Evolutionary conservation across 768 basidiomycete genomes (phyloP).

Genomic region (Phanerochaete sordida): DNA sequence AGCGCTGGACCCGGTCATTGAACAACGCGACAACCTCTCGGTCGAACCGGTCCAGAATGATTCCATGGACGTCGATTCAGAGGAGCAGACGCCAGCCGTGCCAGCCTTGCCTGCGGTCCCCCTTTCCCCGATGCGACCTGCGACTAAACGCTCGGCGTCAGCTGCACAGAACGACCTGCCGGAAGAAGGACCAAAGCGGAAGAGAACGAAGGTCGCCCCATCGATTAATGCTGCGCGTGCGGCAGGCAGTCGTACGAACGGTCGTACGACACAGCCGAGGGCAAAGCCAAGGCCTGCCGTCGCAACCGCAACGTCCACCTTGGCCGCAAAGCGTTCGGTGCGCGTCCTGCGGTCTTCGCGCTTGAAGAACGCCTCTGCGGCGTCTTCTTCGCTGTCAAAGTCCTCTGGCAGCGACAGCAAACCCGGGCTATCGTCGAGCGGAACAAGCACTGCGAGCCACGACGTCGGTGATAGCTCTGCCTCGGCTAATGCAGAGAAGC

Average conservation of each 20-base stretch:
- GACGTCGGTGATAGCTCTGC: not conserved
- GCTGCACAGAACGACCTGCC: constrained; percentile 15
- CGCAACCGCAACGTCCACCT: not conserved
- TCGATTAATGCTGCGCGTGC: not conserved
- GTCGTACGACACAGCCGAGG: constrained; percentile 10
- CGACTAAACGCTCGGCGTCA: constrained; percentile 46
- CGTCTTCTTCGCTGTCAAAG: not conserved
- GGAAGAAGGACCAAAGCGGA: constrained; percentile 30
- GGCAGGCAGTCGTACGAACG: too few species aligned
- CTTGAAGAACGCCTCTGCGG: constrained; percentile 14
- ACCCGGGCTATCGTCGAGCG: not conserved
- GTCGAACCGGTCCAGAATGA: not conserved
- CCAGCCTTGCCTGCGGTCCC: not conserved
- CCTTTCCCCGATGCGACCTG: constrained; percentile 38
- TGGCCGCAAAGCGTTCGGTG: constrained; percentile 3
- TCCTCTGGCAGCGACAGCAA: not conserved
- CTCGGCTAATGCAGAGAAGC: not conserved
- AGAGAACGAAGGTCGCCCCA: constrained; percentile 9
- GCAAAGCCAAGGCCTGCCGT: not conserved
- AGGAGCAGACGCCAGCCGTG: not conserved
- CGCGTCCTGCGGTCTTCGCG: constrained; percentile 16
- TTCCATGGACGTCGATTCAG: constrained; percentile 7
- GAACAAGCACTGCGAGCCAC: not conserved
- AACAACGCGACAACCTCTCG: not conserved
- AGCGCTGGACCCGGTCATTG: not conserved